These are phyloP conservation scores for Psidium friedrichsthalianum DNA, from an alignment of 345 rosid species.

Conservation along the genomic window DNA sequence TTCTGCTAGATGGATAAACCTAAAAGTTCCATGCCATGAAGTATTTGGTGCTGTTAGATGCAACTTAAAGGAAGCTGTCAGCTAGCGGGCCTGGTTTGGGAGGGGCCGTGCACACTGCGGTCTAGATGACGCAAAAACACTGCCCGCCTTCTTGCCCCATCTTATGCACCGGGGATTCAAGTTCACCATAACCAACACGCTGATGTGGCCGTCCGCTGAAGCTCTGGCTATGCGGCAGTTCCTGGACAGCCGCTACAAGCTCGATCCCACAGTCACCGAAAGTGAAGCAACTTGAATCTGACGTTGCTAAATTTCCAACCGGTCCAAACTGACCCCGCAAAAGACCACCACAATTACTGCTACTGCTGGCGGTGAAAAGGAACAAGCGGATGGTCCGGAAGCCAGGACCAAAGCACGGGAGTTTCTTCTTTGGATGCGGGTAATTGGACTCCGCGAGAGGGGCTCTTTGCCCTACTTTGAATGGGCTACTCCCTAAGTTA, in stretches of 20 bases:
- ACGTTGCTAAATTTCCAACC: constrained; percentile 16
- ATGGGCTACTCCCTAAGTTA: constrained; percentile 27
- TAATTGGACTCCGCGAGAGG: constrained; percentile 20
- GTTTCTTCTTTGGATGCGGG: constrained; percentile 45
- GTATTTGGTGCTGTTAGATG: constrained; percentile 28
- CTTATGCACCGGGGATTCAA: constrained; percentile 36
- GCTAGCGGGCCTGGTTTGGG: constrained; percentile 41
- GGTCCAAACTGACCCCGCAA: constrained; percentile 4
- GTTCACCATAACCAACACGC: constrained; percentile 35
- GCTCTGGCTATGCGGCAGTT: constrained; percentile 6
- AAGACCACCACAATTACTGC: constrained; percentile 12
- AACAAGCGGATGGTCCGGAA: constrained; percentile 33
- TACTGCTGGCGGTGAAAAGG: constrained; percentile 41
- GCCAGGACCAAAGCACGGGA: constrained; percentile 39
- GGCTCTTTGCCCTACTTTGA: constrained; percentile 33
- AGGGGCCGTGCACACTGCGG: constrained; percentile 44
- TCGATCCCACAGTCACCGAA: constrained; percentile 7
- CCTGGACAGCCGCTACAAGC: background rate
- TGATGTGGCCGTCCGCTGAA: constrained; percentile 23
- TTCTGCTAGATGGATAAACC: constrained; percentile 41
- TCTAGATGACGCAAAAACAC: constrained; percentile 50
- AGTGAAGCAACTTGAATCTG: constrained; percentile 10
- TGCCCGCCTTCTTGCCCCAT: constrained; percentile 34
- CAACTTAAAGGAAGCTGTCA: constrained; percentile 42
- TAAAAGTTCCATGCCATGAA: constrained; percentile 40